Conservation (phyloP, 768 basidiomycete genomes). For the Trametopsis cervina region DNA sequence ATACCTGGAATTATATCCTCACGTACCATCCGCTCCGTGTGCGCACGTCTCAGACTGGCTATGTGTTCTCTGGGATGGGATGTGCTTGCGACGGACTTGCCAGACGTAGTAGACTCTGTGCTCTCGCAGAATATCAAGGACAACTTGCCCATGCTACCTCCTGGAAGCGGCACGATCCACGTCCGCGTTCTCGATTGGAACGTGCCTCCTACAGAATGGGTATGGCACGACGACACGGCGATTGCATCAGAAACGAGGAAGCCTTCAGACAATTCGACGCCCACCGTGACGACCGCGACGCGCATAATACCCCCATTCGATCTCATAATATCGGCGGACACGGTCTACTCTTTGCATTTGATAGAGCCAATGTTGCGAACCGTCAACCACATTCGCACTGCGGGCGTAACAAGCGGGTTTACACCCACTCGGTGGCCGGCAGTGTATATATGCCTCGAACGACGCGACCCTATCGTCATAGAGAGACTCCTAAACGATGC, state of each 20-base stretch:
- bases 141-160: slow-evolving; percentile 32
- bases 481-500: slow-evolving; percentile 54
- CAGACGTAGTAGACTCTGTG: slow-evolving; percentile 54
- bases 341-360: slow-evolving; percentile 60
- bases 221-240: slow-evolving; percentile 33
- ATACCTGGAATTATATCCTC: not conserved
- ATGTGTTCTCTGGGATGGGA: slow-evolving; percentile 66
- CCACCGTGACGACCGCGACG: slow-evolving; percentile 3
- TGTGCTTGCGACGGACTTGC: slow-evolving; percentile 71
- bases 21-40: not conserved
- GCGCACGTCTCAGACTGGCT: slow-evolving; percentile 39
- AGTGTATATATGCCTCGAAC: slow-evolving; percentile 64
- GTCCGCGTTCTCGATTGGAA: slow-evolving; percentile 71
- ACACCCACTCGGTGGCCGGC: slow-evolving; percentile 32
- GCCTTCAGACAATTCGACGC: slow-evolving; percentile 1
- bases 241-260: slow-evolving; percentile 8
- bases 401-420: slow-evolving; percentile 22
- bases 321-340: slow-evolving; percentile 79
- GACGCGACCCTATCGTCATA: slow-evolving; percentile 64
- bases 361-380: slow-evolving; percentile 65
- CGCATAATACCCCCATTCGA: slow-evolving; percentile 54
- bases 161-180: slow-evolving; percentile 40
- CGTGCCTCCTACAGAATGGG: slow-evolving; percentile 46
- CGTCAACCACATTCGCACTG: slow-evolving; percentile 43
- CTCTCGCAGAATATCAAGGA: slow-evolving; percentile 52